Evolutionary conservation across 176 grass and related monocot species (phyloP).

Genomic region (Oryza meyeriana): DNA sequence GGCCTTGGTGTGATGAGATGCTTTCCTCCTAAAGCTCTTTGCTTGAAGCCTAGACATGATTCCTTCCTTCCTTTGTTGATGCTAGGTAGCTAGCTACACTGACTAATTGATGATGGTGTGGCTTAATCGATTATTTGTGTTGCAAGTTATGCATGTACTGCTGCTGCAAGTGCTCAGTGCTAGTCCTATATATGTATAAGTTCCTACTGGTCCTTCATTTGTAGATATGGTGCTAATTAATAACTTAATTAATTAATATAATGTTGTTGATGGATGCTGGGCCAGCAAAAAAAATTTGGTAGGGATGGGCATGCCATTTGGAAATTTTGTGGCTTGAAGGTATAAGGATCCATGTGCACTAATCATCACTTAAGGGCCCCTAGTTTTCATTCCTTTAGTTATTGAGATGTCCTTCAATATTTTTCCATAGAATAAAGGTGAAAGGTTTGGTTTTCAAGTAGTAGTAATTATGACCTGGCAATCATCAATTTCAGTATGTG

Average conservation of each 20-base stretch:
- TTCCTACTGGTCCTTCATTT: neutral
- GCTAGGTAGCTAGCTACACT: neutral
- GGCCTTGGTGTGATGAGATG: slow-evolving; percentile 23
- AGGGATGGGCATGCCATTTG: slow-evolving; percentile 10
- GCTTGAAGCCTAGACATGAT: slow-evolving; percentile 63
- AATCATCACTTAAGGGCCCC: slow-evolving; percentile 34
- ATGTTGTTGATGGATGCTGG: slow-evolving; percentile 33
- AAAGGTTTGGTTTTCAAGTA: neutral
- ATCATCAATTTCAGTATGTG: neutral
- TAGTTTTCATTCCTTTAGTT: neutral
- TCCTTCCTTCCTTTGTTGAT: neutral
- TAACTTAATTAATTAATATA: neutral
- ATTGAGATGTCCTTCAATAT: neutral
- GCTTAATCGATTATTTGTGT: neutral
- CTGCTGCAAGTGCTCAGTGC: neutral
- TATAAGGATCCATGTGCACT: slow-evolving; percentile 51
- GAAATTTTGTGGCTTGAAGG: slow-evolving; percentile 39
- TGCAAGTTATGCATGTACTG: neutral
- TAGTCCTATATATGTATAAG: slow-evolving; percentile 32
- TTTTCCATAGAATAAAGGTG: neutral
- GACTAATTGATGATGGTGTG: neutral
- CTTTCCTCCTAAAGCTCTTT: slow-evolving; percentile 60
- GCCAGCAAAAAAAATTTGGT: slow-evolving; percentile 25
- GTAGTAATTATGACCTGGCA: neutral
- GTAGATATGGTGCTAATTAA: neutral